Base-by-base conservation (phyloP, 169 alveolate species). In the Eimeria nieschulzi region DNA sequence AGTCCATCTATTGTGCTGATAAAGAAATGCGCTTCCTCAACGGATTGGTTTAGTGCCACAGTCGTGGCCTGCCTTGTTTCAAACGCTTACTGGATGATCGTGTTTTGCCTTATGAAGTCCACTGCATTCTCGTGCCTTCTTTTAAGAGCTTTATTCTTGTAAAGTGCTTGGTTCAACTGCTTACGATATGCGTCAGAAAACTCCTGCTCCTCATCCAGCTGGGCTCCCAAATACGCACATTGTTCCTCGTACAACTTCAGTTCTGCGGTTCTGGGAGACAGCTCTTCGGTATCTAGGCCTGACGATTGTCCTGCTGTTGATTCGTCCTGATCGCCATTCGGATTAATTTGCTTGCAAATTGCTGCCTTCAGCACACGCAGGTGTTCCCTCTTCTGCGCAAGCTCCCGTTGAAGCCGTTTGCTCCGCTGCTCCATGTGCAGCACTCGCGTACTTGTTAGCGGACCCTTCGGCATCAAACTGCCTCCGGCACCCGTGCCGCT, bases 341-440 rank as follows among this genome's bases (percentile, higher is more conserved):
- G 59, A 13, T 71, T 55, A 55, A 71, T 71, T 12, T 64, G n/a
- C 92, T 75, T 75, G 12, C 92, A 23, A 2, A 87, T 68, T 0
- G 87, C 87, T 15, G 71, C 70, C 87, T 87, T 86, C 71, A 87
- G 87, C 13, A 87, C 54, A 21, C 12, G 55, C 55, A 87, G 73
- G 63, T 87, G 92, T 23, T 64, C 55, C 51, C 71, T 26, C 92
- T 87, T 86, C 71, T 87, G 78, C 64, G 72, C 87, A 26, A 71
- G 17, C 68, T 76, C 79, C 79, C 23, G 72, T 63, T 59, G 92
- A 53, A 55, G 79, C 7, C 79, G 82, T 59, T 72, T 63, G 23
- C 23, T 21, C 61, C 78, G 66, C 87, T 87, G 86, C 92, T 87
- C 92, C 71, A 87, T 59, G 70, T 73, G 87, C 86, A 76, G 76